These are phyloP conservation scores for Colletotrichum sidae DNA, from an alignment of 2,329 filamentous ascomycete genomes.

Conservation along the genomic window DNA sequence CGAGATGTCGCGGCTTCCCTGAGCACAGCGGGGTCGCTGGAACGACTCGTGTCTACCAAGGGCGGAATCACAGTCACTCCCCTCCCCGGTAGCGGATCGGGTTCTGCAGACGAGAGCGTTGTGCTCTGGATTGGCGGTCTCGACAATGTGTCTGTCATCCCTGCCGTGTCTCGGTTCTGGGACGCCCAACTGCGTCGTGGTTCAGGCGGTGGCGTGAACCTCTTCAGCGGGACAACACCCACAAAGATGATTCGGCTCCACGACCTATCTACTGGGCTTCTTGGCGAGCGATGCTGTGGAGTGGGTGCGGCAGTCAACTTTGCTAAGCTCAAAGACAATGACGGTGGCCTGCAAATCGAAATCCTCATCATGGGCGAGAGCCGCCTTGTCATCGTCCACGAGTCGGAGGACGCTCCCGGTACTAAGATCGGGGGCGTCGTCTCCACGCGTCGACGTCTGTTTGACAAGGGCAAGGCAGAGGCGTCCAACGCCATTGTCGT, in stretches of 20 bases:
- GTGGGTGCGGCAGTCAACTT: slow-evolving; percentile 58
- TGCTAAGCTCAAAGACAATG: slow-evolving; percentile 41
- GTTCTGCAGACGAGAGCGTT: slow-evolving; percentile 63
- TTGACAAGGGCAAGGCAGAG: slow-evolving; percentile 48
- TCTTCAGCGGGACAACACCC: slow-evolving; percentile 67
- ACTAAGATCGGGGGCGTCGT: slow-evolving; percentile 54
- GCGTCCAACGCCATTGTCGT: slow-evolving; percentile 66
- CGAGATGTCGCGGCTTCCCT: slow-evolving; percentile 62
- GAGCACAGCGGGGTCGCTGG: slow-evolving; percentile 56
- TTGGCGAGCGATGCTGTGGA: slow-evolving; percentile 68
- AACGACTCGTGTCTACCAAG: slow-evolving; percentile 62
- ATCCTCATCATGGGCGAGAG: slow-evolving; percentile 67
- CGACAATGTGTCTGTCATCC: slow-evolving; percentile 69
- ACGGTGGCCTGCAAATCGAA: slow-evolving; percentile 62
- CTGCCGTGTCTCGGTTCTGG: slow-evolving; percentile 68
- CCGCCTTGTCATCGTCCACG: slow-evolving; percentile 65
- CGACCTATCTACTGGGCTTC: slow-evolving; percentile 64
- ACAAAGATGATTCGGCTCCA: slow-evolving; percentile 67
- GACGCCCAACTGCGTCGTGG: slow-evolving; percentile 67
- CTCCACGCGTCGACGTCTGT: slow-evolving; percentile 44
- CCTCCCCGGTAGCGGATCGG: slow-evolving; percentile 54
- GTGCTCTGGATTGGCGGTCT: slow-evolving; percentile 67
- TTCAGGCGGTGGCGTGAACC: slow-evolving; percentile 62
- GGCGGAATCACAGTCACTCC: slow-evolving; percentile 65
- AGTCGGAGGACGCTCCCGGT: slow-evolving; percentile 61